Evolutionary conservation across 768 basidiomycete species (phyloP).

Genomic region (Nevesoporus exiguus): DNA sequence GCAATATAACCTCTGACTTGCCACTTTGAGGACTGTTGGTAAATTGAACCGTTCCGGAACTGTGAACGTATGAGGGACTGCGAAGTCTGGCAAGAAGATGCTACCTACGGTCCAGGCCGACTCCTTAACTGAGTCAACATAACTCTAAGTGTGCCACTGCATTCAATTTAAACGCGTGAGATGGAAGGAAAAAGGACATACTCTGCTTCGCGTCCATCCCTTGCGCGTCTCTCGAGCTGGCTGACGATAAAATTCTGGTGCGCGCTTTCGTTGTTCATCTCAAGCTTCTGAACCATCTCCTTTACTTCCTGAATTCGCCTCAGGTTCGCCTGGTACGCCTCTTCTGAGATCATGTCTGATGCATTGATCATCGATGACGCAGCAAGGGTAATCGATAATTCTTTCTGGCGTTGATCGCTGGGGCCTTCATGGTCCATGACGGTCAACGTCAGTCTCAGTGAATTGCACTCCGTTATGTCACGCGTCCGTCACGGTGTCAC

Average conservation of each 20-base stretch:
- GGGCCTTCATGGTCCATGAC: constrained; percentile 19
- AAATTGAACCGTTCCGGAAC: constrained; percentile 15
- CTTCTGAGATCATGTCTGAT: constrained; percentile 16
- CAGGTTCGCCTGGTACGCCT: constrained; percentile 25
- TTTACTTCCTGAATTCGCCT: constrained; percentile 29
- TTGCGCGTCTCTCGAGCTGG: constrained; percentile 36
- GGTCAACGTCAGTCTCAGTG: neutral
- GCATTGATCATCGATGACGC: constrained; percentile 27
- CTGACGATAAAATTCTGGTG: constrained; percentile 33
- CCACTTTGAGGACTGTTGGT: constrained; percentile 5
- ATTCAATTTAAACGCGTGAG: neutral
- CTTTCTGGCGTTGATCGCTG: constrained; percentile 9
- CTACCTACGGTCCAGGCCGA: constrained; percentile 13
- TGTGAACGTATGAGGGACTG: constrained; percentile 6
- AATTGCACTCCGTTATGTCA: constrained; percentile 8
- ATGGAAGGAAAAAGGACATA: constrained; percentile 19
- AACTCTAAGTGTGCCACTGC: constrained; percentile 13
- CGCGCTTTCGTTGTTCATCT: constrained; percentile 41
- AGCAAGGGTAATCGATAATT: constrained; percentile 14
- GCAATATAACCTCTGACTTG: constrained; percentile 25
- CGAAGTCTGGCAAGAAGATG: neutral
- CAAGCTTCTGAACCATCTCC: constrained; percentile 27
- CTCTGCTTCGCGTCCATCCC: constrained; percentile 47
- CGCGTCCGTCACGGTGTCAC: constrained; percentile 19
- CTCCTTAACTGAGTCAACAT: constrained; percentile 20